Percentiles rank a stretch among this genome's conserved stretches.
phyloP scores from a whole-genome alignment of 2,329 filamentous ascomycete species.

The Ilyonectria sp. region DNA sequence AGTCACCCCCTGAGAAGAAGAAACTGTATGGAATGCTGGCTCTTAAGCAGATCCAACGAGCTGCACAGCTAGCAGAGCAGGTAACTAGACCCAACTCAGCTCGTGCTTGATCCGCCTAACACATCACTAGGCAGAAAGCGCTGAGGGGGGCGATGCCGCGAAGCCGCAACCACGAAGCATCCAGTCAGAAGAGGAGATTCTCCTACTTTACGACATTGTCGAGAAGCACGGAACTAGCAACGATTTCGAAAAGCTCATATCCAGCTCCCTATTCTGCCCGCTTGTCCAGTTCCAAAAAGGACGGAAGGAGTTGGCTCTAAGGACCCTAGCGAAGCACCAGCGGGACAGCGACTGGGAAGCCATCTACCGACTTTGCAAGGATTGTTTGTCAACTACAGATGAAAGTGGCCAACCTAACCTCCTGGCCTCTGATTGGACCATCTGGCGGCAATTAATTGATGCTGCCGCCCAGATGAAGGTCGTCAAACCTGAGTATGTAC shows the following conservation, averaged over 20 bases:
- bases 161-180: constrained; percentile 52
- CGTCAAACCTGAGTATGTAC: constrained; percentile 52
- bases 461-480: constrained; percentile 55
- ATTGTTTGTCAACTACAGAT: constrained; percentile 58
- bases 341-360: constrained; percentile 58
- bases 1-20: constrained; percentile 64
- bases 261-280: constrained; percentile 59
- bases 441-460: constrained; percentile 58
- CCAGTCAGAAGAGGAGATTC: constrained; percentile 65
- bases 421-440: constrained; percentile 61
- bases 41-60: constrained; percentile 66
- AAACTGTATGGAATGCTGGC: constrained; percentile 68
- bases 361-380: constrained; percentile 61
- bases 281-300: constrained; percentile 61
- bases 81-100: constrained; percentile 43
- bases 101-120: not conserved
- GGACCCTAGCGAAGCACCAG: constrained; percentile 57
- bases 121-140: constrained; percentile 37
- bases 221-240: constrained; percentile 59
- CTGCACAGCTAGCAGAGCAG: constrained; percentile 62
- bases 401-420: constrained; percentile 57
- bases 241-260: constrained; percentile 58
- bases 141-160: constrained; percentile 35
- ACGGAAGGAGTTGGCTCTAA: constrained; percentile 63
- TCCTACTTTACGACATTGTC: constrained; percentile 65